Base-by-base conservation (phyloP, 768 basidiomycete species). In the Xanthoconium stramineum region DNA sequence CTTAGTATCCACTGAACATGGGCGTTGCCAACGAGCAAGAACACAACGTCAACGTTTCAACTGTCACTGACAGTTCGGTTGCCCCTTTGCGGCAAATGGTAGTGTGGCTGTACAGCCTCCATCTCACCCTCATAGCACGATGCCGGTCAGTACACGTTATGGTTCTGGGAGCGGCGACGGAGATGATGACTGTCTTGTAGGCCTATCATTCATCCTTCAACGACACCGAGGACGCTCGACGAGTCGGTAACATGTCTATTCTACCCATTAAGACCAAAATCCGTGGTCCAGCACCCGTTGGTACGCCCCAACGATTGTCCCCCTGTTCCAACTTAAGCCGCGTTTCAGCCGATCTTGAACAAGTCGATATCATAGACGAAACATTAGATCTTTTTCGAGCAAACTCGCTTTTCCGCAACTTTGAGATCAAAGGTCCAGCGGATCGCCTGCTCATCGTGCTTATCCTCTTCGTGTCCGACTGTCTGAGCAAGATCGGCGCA, bases 351-450 rank as follows among this genome's bases (percentile, higher is more conserved):
- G 92, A 96, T 70, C 79, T 84, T 2, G 81, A 83, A 10, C 76
- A 85, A 57, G 81, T 84, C 29, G 97, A 99, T 72, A 94, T 98
- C 64, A 82, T 98, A 61, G 95, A 98, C 74, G 97, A 99, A 75
- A 88, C 94, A 2, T 79, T 99, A 45, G 91, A 96, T 75, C 85
- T 98, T 57, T 99, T 99, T 77, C 90, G 97, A 53, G 95, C 96
- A 67, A 99, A 99, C 75, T 97, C 95, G 37, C 88, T 99, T 58
- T 99, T 99, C 77, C 89, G 97, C 68, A 98, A 98, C 77, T 99
- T 98, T 66, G 97, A 99, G 79, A 98, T 99, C 83, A 96, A 98
- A 72, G 95, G 94, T 17, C 91, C 93, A 52, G 94, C 94, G 50
- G 95, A 97, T 79, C 87, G 95, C 56, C 86, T 93, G 39, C 82